Percentiles rank a stretch among this genome's conserved stretches.
These are phyloP conservation scores for Aquilaria malaccensis DNA, from an alignment of 345 rosid genomes.

Conservation along the genomic window DNA sequence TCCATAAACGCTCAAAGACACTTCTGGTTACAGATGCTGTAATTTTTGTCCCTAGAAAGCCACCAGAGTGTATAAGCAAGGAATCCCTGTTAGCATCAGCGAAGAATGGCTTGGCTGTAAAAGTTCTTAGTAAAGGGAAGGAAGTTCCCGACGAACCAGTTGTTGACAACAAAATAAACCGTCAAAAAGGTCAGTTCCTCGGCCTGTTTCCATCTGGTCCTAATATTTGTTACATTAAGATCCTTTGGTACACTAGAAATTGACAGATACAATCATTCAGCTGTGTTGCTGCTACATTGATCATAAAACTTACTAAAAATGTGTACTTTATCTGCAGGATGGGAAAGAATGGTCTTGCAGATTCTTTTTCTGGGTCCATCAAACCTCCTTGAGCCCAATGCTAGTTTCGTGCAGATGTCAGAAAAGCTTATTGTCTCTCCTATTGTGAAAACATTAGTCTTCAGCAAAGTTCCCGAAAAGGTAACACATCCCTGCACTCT, in stretches of 20 bases:
- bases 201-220: background rate
- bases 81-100: constrained; percentile 85
- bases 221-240: no score
- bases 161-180: constrained; percentile 56
- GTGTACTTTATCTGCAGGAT: constrained; percentile 44
- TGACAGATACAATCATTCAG: no score
- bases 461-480: constrained; percentile 97
- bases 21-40: constrained; percentile 88
- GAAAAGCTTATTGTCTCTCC: constrained; percentile 94
- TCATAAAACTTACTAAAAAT: no score
- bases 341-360: constrained; percentile 99
- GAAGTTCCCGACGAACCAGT: constrained; percentile 77
- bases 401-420: constrained; percentile 91
- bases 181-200: constrained; percentile 56
- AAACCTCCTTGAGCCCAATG: constrained; percentile 88
- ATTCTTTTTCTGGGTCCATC: constrained; percentile 93
- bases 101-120: constrained; percentile 89
- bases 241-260: no score
- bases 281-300: no score
- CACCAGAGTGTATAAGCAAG: constrained; percentile 74
- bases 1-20: constrained; percentile 79
- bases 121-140: constrained; percentile 87
- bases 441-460: constrained; percentile 86
- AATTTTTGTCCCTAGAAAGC: constrained; percentile 68
- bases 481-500: constrained; percentile 23